phyloP scores from a whole-genome alignment of 768 basidiomycete genomes.

The Auriscalpium vulgare region DNA sequence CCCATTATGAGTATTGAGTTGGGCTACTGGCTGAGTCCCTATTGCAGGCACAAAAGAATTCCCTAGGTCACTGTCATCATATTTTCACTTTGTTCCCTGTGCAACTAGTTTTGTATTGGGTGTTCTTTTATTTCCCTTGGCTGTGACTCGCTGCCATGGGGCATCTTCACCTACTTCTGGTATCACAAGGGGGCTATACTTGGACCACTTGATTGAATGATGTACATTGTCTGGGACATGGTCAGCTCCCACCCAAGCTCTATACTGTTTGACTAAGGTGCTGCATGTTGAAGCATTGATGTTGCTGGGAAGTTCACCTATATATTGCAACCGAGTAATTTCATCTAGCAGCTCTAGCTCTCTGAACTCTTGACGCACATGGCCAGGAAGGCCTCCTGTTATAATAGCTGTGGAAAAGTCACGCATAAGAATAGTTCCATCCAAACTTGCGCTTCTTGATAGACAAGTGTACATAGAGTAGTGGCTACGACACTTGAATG shows the following conservation, averaged over 20 bases:
- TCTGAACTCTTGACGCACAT: conserved; percentile 15
- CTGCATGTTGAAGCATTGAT: neutral
- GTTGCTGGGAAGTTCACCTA: neutral
- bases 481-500: conserved; percentile 5
- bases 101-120: no score
- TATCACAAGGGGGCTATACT: neutral
- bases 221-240: conserved; percentile 3
- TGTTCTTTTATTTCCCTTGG: neutral
- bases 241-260: neutral
- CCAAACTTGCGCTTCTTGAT: conserved; percentile 11
- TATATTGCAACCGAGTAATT: conserved; percentile 2
- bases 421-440: conserved; percentile 14
- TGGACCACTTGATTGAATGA: neutral
- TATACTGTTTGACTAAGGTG: neutral
- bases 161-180: neutral
- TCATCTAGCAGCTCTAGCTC: conserved; percentile 10
- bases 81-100: neutral
- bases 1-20: neutral
- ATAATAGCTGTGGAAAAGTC: conserved; percentile 5
- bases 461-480: conserved; percentile 18
- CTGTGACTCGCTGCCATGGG: neutral
- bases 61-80: neutral
- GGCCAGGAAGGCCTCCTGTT: conserved; percentile 5
- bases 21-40: neutral
- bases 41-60: neutral